phyloP scores from a whole-genome alignment of 495 filamentous ascomycete genomes.

The Podospora appendiculata region DNA sequence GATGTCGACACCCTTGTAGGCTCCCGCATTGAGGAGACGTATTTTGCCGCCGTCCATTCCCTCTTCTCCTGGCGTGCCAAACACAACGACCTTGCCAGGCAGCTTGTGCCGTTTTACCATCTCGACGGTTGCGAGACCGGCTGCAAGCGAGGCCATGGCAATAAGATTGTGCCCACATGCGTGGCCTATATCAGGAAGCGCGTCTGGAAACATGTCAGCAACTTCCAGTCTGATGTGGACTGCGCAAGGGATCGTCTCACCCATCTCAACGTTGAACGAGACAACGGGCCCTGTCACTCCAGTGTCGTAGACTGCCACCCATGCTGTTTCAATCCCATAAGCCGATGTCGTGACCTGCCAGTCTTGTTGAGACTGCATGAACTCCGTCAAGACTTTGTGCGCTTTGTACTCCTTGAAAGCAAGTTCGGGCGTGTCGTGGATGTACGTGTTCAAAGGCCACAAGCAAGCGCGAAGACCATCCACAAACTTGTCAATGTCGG shows the following conservation, averaged over 20 bases:
- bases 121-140: constrained; percentile 47
- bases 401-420: constrained; percentile 50
- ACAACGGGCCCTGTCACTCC: constrained; percentile 42
- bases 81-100: constrained; percentile 50
- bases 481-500: too few relatives aligned
- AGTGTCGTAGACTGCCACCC: constrained; percentile 45
- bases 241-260: constrained; percentile 10
- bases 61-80: constrained; percentile 69
- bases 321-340: constrained; percentile 49
- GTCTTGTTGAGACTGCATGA: constrained; percentile 40
- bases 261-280: constrained; percentile 55
- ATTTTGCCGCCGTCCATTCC: background rate
- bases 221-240: too few relatives aligned
- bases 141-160: constrained; percentile 52
- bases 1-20: constrained; percentile 44
- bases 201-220: constrained; percentile 25
- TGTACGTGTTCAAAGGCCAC: constrained; percentile 40
- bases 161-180: constrained; percentile 68
- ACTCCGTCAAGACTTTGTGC: constrained; percentile 49
- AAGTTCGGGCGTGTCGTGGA: constrained; percentile 55
- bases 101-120: constrained; percentile 36
- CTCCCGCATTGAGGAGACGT: background rate
- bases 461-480: constrained; percentile 12
- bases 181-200: constrained; percentile 54
- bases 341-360: constrained; percentile 49